A percentile compares a stretch with the other conserved stretches of the same genome.
These are phyloP conservation scores for Proliferodiscus dingleyae DNA, from an alignment of 2,329 filamentous ascomycete species.

Conservation along the genomic window DNA sequence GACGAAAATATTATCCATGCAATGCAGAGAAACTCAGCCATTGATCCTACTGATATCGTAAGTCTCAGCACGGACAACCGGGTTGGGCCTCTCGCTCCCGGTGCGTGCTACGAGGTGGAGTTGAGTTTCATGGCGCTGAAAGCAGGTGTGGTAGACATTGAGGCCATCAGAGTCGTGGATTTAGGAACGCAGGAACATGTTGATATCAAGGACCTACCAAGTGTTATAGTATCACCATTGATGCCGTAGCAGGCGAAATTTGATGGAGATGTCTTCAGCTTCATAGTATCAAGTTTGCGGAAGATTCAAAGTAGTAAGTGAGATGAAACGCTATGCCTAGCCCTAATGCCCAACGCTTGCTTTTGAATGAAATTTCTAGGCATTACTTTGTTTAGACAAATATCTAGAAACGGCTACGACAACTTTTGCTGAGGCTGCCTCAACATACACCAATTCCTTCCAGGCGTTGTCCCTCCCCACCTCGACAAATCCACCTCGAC, in stretches of 20 bases:
- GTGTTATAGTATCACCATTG: constrained; percentile 49
- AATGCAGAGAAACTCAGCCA: constrained; percentile 60
- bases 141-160: constrained; percentile 63
- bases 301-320: no score
- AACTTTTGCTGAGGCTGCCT: constrained; percentile 18
- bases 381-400: no score
- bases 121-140: constrained; percentile 65
- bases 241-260: not conserved
- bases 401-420: no score
- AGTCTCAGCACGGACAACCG: constrained; percentile 70
- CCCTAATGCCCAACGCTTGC: no score
- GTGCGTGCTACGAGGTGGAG: constrained; percentile 69
- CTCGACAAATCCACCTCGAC: constrained; percentile 28
- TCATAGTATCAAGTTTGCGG: no score
- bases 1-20: constrained; percentile 69
- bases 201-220: constrained; percentile 70
- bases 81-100: constrained; percentile 66
- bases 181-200: constrained; percentile 70
- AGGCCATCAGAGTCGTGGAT: constrained; percentile 69
- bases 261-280: no score
- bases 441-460: constrained; percentile 25
- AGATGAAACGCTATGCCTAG: no score
- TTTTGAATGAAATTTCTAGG: no score
- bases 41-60: constrained; percentile 64
- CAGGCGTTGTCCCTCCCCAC: constrained; percentile 21